phyloP scores from a whole-genome alignment of 139 green algal species.

The Bryopsis sp. region DNA sequence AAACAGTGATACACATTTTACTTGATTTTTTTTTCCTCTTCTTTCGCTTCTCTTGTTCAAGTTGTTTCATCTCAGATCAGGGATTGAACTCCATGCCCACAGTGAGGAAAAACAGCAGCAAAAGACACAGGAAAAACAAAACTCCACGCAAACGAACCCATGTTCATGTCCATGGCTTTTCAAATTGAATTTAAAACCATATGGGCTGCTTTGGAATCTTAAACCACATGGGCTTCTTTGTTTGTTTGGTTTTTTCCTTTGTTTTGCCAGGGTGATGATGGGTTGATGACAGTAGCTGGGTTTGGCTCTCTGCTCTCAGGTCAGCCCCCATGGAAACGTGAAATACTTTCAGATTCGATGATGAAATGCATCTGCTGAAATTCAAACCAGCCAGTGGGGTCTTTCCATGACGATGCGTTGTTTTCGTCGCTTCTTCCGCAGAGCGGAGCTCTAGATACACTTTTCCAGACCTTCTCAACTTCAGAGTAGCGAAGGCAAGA shows the following conservation, averaged over 20 bases:
- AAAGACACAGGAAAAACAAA: neutral
- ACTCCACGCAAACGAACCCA: neutral
- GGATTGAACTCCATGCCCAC: neutral
- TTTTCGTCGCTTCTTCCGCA: no score
- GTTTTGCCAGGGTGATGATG: slow-evolving; percentile 27
- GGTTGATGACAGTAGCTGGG: slow-evolving; percentile 58
- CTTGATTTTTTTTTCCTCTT: no score
- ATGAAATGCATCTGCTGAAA: no score
- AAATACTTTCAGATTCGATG: no score
- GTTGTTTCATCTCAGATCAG: neutral
- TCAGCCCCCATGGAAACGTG: neutral
- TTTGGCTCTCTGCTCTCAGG: slow-evolving; percentile 67
- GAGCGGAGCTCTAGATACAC: slow-evolving; percentile 53
- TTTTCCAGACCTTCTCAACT: slow-evolving; percentile 68
- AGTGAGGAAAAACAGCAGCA: neutral
- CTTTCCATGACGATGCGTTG: no score
- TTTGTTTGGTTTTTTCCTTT: neutral
- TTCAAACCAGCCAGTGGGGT: no score
- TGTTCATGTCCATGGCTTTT: neutral
- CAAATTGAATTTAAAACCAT: neutral
- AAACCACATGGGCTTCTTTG: neutral
- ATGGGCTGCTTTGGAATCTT: neutral
- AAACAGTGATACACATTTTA: neutral
- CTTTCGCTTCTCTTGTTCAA: no score
- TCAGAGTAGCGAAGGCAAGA: slow-evolving; percentile 43